These are phyloP conservation scores for Umbellularia californica DNA, from an alignment of 164 flowering plant species.

Conservation along the genomic window DNA sequence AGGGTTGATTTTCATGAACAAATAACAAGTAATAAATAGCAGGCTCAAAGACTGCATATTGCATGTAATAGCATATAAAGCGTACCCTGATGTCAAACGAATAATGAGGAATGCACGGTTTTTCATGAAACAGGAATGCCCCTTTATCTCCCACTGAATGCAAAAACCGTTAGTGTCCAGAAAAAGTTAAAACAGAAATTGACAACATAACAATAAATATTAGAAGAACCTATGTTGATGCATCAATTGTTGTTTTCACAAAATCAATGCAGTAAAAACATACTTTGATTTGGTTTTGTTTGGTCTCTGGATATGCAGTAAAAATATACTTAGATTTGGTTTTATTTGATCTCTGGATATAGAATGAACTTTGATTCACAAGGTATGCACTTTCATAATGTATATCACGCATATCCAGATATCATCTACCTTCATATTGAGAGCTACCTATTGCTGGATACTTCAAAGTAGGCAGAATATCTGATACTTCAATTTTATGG, in stretches of 20 bases:
- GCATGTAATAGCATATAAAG: not conserved
- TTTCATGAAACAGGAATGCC: slow-evolving; percentile 67
- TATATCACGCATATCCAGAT: too few relatives aligned
- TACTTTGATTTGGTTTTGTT: too few relatives aligned
- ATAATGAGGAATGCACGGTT: slow-evolving; percentile 41
- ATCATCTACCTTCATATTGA: too few relatives aligned
- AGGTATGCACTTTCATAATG: too few relatives aligned
- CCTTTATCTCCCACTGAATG: slow-evolving; percentile 73
- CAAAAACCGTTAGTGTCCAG: slow-evolving; percentile 2
- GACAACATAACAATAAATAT: not conserved
- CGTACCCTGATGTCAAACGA: slow-evolving; percentile 78
- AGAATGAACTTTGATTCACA: too few relatives aligned
- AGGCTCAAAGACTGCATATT: not conserved
- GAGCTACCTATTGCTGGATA: too few relatives aligned
- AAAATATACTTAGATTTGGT: too few relatives aligned
- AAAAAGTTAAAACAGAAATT: not conserved
- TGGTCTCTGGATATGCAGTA: too few relatives aligned
- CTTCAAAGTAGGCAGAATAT: too few relatives aligned
- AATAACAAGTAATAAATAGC: not conserved
- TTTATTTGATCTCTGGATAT: too few relatives aligned
- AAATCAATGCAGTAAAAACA: not conserved
- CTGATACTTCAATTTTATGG: too few relatives aligned
- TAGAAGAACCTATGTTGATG: not conserved
- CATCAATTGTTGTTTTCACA: too few relatives aligned
- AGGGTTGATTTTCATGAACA: not conserved